Conservation (phyloP, 2,329 filamentous ascomycete species). For the Didymella pomorum region DNA sequence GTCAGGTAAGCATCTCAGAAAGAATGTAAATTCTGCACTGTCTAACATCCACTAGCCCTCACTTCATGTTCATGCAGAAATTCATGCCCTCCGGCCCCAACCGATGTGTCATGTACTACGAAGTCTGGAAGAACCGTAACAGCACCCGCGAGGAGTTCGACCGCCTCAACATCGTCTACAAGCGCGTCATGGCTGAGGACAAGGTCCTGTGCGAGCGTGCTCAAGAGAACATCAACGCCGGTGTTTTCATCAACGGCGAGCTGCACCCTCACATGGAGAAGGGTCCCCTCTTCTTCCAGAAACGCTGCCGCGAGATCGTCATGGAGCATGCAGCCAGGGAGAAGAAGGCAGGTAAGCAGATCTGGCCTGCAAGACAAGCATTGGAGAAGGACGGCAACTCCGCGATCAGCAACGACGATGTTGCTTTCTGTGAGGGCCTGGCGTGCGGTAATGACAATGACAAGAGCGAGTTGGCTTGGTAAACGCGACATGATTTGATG, state of each 20-base stretch:
- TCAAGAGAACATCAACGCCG: constrained; percentile 68
- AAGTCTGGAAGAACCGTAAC: constrained; percentile 69
- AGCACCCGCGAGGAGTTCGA: constrained; percentile 67
- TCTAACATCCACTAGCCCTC: constrained; percentile 28
- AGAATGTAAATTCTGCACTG: not conserved
- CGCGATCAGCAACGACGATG: constrained; percentile 35
- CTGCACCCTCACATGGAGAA: constrained; percentile 69
- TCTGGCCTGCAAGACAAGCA: constrained; percentile 61
- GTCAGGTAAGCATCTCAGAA: constrained; percentile 33
- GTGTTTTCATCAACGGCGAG: constrained; percentile 69
- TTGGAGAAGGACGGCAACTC: constrained; percentile 29
- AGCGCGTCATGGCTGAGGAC: constrained; percentile 70
- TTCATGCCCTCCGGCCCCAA: constrained; percentile 65
- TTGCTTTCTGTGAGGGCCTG: constrained; percentile 40
- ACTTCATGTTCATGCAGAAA: constrained; percentile 71
- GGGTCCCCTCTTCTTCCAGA: constrained; percentile 66
- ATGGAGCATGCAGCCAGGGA: constrained; percentile 59
- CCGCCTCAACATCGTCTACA: constrained; percentile 67
- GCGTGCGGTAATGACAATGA: constrained; percentile 38
- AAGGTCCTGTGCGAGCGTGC: constrained; percentile 67
- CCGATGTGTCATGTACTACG: constrained; percentile 66
- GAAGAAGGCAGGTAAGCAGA: constrained; percentile 55
- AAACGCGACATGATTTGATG: constrained; percentile 16
- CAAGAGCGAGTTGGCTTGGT: constrained; percentile 41
- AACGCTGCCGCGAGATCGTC: constrained; percentile 58